These are phyloP conservation scores for Rhododendron henanense DNA, from an alignment of 148 eudicot genomes.

Conservation along the genomic window DNA sequence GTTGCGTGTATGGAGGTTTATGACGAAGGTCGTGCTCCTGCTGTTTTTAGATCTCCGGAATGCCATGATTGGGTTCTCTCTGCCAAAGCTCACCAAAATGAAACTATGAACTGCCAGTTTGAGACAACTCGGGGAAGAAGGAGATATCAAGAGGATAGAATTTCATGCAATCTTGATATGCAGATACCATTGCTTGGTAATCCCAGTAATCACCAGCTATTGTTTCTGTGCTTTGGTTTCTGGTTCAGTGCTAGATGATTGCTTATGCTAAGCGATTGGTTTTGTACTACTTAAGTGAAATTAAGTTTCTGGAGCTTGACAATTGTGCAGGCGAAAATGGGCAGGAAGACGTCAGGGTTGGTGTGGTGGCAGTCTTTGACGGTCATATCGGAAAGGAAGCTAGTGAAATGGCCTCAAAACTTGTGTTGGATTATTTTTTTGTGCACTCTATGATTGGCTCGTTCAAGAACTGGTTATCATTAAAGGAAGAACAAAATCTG, in stretches of 20 bases:
- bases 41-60: background rate
- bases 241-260: background rate
- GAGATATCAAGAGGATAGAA: slow-evolving; percentile 30
- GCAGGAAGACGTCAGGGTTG: background rate
- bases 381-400: background rate
- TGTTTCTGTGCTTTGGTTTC: background rate
- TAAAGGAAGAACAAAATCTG: background rate
- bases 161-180: slow-evolving; percentile 19
- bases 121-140: background rate
- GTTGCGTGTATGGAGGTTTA: background rate
- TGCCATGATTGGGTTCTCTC: background rate
- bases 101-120: background rate
- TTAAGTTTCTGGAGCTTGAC: background rate
- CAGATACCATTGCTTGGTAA: slow-evolving; percentile 27
- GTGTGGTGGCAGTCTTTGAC: background rate
- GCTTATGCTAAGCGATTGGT: background rate
- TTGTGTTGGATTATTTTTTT: background rate
- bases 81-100: background rate
- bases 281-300: background rate
- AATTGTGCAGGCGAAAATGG: background rate
- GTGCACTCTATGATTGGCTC: background rate
- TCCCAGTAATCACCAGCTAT: slow-evolving; percentile 1
- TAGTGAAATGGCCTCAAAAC: slow-evolving; percentile 1
- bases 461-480: background rate
- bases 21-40: background rate